Evolutionary conservation across 345 rosid genomes (phyloP), one percentile per base, ranked within the genome.

Genomic region (Hibiscus mutabilis): DNA sequence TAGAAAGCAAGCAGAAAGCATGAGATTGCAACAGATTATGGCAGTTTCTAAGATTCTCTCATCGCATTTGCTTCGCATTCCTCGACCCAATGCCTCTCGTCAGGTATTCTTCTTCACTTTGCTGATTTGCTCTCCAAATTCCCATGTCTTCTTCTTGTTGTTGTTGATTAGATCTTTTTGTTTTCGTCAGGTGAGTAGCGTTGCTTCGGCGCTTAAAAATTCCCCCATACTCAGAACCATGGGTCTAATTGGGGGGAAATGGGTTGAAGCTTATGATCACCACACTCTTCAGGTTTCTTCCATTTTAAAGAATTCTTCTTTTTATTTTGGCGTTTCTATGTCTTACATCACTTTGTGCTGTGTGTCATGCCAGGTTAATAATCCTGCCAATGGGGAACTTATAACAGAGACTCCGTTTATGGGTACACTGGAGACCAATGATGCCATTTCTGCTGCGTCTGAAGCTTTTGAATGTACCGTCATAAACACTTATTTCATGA

Each of bases 371-470:
- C 85, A 95, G 99, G 97, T 95, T 76, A 68, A 73, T 75, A 92
- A 95, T 82, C 98, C 98, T 7, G 93, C 98, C 21, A 95, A 91
- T 0, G 97, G 99, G 65, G 87, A 90, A 73, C 83, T 83, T 72
- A 59, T 95, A 46, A 89, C 90, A 18, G 85, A 88, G 63, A 93
- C 92, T 60, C 77, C 97, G 61, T 80, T 85, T 83, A 95, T 92
- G 99, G 97, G 99, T 35, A 68, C 71, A 33, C 86, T 70, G 66
- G 99, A 95, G 82, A 89, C 99, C 42, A 80, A 88, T 64, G 91
- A 90, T 82, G 99, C 98, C 22, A 87, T 95, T 83, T 84, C 90
- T 68, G 87, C 97, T 72, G 96, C 99, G 57, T 77, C 85, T 65
- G 73, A 86, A 69, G 92, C 99, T 42, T 95, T 87, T 78, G 59